Percentiles rank a stretch among this genome's conserved stretches.
phyloP scores from a whole-genome alignment of 257 asterid genomes.

The Rehmannia glutinosa region DNA sequence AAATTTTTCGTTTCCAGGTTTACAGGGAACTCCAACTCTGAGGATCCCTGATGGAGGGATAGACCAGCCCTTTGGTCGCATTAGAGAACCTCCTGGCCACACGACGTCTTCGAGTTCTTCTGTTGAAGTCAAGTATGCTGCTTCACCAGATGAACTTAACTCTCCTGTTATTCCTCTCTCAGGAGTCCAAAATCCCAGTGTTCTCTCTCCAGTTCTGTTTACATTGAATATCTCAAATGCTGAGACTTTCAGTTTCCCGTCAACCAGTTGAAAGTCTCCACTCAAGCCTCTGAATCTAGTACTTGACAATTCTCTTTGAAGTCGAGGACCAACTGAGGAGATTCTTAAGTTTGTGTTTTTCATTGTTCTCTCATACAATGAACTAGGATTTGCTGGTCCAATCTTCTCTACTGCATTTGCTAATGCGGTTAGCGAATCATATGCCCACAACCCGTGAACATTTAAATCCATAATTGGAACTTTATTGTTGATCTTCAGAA shows the following conservation, averaged over 20 bases:
- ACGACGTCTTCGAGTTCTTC: slow-evolving; percentile 23
- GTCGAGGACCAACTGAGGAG: slow-evolving; percentile 35
- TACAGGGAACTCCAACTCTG: slow-evolving; percentile 35
- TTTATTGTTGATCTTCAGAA: background rate
- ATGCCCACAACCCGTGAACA: slow-evolving; percentile 54
- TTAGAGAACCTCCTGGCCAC: slow-evolving; percentile 47
- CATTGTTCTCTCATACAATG: background rate
- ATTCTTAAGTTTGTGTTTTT: slow-evolving; percentile 2
- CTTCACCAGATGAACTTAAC: background rate
- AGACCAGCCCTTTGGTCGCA: slow-evolving; percentile 36
- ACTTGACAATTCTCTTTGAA: no score
- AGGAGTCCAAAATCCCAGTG: slow-evolving; percentile 38
- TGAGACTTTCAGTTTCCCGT: slow-evolving; percentile 1
- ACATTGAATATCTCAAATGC: slow-evolving; percentile 24
- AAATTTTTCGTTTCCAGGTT: slow-evolving; percentile 34
- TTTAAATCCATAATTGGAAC: slow-evolving; percentile 27
- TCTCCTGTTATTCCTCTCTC: slow-evolving; percentile 27
- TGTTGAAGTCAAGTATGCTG: slow-evolving; percentile 17
- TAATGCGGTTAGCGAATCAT: slow-evolving; percentile 44
- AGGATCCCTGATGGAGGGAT: slow-evolving; percentile 24
- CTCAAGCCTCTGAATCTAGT: no score
- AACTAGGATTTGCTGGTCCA: slow-evolving; percentile 12
- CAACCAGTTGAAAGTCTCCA: no score
- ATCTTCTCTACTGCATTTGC: slow-evolving; percentile 46
- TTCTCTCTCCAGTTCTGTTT: slow-evolving; percentile 35